Percentiles rank a stretch among this genome's conserved stretches.
phyloP scores from a whole-genome alignment of 352 stramenopile genomes.

The Phytophthora ohioensis region DNA sequence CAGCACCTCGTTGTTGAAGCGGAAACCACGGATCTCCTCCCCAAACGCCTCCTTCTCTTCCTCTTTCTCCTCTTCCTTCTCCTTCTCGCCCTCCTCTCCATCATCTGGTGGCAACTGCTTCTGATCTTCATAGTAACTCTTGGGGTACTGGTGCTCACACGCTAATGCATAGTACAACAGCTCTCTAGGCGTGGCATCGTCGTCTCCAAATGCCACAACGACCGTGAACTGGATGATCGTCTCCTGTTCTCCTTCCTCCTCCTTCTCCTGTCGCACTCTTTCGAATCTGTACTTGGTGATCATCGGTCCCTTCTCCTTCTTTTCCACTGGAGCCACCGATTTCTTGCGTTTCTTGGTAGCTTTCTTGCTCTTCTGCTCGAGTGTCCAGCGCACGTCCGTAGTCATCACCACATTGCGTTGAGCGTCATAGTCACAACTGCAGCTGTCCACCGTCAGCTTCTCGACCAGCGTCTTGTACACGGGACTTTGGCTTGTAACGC shows the following conservation, averaged over 20 bases:
- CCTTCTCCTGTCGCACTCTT: slow-evolving; percentile 32
- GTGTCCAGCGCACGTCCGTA: slow-evolving; percentile 65
- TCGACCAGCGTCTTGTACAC: slow-evolving; percentile 60
- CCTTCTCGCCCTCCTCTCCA: slow-evolving; percentile 30
- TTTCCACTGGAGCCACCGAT: slow-evolving; percentile 1
- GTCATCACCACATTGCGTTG: slow-evolving; percentile 68
- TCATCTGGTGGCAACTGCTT: slow-evolving; percentile 46
- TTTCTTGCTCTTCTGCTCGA: slow-evolving; percentile 46
- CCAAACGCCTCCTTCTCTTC: slow-evolving; percentile 51
- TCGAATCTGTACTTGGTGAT: slow-evolving; percentile 64
- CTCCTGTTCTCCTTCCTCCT: slow-evolving; percentile 35
- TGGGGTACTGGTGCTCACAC: slow-evolving; percentile 64
- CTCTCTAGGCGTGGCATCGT: slow-evolving; percentile 48
- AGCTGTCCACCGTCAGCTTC: slow-evolving; percentile 58
- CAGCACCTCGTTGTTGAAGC: slow-evolving; percentile 67
- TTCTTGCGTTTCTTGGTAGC: slow-evolving; percentile 56
- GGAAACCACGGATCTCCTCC: slow-evolving; percentile 62
- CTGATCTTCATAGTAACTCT: slow-evolving; percentile 78
- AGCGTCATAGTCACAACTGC: slow-evolving; percentile 70
- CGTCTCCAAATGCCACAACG: slow-evolving; percentile 48
- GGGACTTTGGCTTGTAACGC: slow-evolving; percentile 52
- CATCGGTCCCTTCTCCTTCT: slow-evolving; percentile 38
- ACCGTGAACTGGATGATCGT: slow-evolving; percentile 63
- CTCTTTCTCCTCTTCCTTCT: slow-evolving; percentile 26
- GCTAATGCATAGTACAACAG: slow-evolving; percentile 71